Percentiles rank a stretch among this genome's conserved stretches.
These are phyloP conservation scores for Pythium dissimile DNA, from an alignment of 352 stramenopile genomes.

Conservation along the genomic window DNA sequence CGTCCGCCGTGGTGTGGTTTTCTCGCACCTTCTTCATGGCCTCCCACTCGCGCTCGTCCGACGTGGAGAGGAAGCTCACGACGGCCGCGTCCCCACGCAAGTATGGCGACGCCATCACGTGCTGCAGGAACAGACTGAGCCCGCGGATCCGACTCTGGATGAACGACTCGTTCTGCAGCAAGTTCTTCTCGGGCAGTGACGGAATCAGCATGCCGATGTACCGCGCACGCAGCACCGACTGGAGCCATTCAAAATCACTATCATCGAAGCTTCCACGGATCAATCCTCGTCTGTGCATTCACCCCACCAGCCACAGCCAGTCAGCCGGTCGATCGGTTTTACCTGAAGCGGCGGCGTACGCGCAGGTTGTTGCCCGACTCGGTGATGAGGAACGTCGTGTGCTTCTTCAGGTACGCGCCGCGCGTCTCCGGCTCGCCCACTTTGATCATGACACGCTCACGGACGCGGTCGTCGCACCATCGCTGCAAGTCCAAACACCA, in stretches of 20 bases:
- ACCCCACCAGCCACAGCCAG: too few species aligned
- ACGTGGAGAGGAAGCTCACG: constrained; percentile 38
- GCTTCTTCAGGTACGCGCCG: constrained; percentile 65
- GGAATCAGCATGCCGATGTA: constrained; percentile 67
- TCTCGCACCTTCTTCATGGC: constrained; percentile 40
- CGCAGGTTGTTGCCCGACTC: constrained; percentile 24
- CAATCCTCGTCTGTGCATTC: neutral
- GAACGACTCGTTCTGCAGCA: constrained; percentile 48
- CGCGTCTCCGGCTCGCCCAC: constrained; percentile 54
- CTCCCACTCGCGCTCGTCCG: constrained; percentile 58
- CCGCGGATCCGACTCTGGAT: constrained; percentile 60
- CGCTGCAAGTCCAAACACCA: constrained; percentile 6
- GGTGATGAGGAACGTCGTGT: constrained; percentile 65
- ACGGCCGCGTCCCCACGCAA: constrained; percentile 52
- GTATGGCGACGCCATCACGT: constrained; percentile 56
- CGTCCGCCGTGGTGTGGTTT: too few species aligned
- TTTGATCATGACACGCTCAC: constrained; percentile 5
- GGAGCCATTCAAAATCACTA: constrained; percentile 76
- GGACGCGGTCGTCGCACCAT: constrained; percentile 18
- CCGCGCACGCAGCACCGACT: constrained; percentile 45
- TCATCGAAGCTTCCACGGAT: neutral
- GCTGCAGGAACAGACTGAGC: constrained; percentile 53
- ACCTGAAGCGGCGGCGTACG: constrained; percentile 59
- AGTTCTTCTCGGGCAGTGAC: constrained; percentile 62
- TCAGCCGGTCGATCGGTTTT: too few species aligned